A percentile compares a stretch with the other conserved stretches of the same genome.
These are phyloP conservation scores for Globisporangium paddicum DNA, from an alignment of 352 stramenopile genomes.

Conservation along the genomic window DNA sequence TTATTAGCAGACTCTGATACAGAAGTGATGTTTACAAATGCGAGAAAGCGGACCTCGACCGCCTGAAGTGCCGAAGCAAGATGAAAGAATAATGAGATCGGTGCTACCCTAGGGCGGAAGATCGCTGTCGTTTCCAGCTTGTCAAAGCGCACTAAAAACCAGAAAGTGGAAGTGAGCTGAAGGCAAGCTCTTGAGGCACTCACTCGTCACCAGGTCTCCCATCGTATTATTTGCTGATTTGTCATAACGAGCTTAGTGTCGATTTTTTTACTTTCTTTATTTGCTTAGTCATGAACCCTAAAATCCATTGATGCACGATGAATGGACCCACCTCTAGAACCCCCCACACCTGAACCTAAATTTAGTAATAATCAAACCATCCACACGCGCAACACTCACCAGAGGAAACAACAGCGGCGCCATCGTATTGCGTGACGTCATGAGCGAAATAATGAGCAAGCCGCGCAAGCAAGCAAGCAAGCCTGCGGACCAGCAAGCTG, in stretches of 20 bases:
- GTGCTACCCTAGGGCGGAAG: background rate
- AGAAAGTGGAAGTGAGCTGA: constrained; percentile 3
- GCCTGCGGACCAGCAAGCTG: too few species aligned
- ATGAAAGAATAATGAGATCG: background rate
- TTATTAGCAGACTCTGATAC: background rate
- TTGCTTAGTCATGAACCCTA: too few species aligned
- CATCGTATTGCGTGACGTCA: background rate
- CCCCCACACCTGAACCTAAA: too few species aligned
- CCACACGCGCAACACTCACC: background rate
- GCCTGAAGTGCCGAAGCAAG: background rate
- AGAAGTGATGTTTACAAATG: constrained; percentile 3
- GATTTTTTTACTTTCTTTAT: too few species aligned
- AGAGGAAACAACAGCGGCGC: background rate
- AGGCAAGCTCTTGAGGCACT: background rate
- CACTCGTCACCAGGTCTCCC: background rate
- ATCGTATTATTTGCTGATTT: background rate
- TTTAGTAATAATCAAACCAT: too few species aligned
- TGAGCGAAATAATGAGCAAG: background rate
- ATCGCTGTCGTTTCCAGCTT: background rate
- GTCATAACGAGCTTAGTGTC: too few species aligned
- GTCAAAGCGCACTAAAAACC: background rate
- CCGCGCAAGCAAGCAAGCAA: background rate
- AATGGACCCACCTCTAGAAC: too few species aligned
- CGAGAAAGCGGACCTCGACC: too few species aligned
- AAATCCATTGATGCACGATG: too few species aligned